A percentile compares a stretch with the other conserved stretches of the same genome.
Conservation (phyloP, 1,284 basidiomycete genomes). For the Afroboletus lepidellus region DNA sequence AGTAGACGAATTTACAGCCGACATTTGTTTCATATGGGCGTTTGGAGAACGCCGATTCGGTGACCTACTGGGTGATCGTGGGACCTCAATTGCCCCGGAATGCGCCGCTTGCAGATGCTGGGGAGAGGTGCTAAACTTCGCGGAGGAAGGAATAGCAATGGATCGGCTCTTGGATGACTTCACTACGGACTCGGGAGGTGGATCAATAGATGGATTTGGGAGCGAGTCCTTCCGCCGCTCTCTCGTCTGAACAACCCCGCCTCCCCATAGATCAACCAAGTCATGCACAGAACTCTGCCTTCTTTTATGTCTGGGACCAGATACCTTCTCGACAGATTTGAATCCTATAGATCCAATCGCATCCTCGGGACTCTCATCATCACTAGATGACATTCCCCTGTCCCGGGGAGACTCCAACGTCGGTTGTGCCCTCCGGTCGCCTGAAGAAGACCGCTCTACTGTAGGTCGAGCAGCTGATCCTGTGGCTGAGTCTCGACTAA, state of each 20-base stretch:
- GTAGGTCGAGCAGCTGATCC: constrained; percentile 11
- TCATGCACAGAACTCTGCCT: constrained; percentile 79
- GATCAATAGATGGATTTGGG: constrained; percentile 18
- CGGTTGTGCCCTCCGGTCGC: constrained; percentile 15
- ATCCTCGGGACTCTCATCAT: constrained; percentile 60
- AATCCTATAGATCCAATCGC: constrained; percentile 36
- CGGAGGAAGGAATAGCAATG: constrained; percentile 10
- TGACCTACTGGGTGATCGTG: constrained; percentile 33
- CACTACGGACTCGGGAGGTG: constrained; percentile 13
- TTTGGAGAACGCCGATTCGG: constrained; percentile 28
- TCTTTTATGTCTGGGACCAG: constrained; percentile 35
- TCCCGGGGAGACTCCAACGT: constrained; percentile 19
- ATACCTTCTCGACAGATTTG: constrained; percentile 19
- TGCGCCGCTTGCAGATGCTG: constrained; percentile 28
- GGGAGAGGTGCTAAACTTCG: constrained; percentile 32
- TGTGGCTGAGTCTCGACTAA: constrained; percentile 6
- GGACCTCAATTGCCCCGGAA: constrained; percentile 17
- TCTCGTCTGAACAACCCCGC: constrained; percentile 40
- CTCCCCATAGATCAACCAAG: constrained; percentile 73
- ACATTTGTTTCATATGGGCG: constrained; percentile 29
- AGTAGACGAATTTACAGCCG: constrained; percentile 26
- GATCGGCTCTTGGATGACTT: constrained; percentile 24
- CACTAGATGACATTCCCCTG: constrained; percentile 47
- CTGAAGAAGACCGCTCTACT: constrained; percentile 17
- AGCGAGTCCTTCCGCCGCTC: constrained; percentile 38